Evolutionary conservation across 140 eudicot genomes (phyloP), one percentile per base, ranked within the genome.

Genomic region (Erigeron philadelphicus): DNA sequence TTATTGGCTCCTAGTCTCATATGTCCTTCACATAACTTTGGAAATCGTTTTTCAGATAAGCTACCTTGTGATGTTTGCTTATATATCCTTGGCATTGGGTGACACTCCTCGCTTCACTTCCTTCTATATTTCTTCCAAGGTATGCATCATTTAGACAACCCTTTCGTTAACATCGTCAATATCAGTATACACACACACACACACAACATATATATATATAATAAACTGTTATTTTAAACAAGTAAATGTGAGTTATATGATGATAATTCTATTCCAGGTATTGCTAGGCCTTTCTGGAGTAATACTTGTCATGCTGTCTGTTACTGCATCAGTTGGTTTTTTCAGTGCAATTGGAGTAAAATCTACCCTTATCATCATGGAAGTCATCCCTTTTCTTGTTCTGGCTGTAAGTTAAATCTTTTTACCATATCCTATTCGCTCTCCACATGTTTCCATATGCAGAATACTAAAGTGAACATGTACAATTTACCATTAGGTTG

Each of bases 11-110:
- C 11, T 64, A 15, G 31, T 66, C 7, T 31, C 77, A 31, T 57
- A 70, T 17, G 31, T 61, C 47, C 23, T 44, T 74, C 35, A 21
- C 44, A 25, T 67, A 15, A 64, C 5, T 56, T 46, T 79, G 61
- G 12, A 49, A 11, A 55, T 31, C 70, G 61, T 49, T 49, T 80
- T 81, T 76, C 95, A 94, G 99, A 84, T 94, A 81, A 94, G 99
- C 85, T 94, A 94, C 72, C 95, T 94, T 68, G 99, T 94, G 82
- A 94, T 94, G 99, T 94, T 94, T 87, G 99, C 99, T 75, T 94
- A 94, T 74, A 94, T 94, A 78, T 94, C 99, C 6, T 83, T 94
- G 85, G 87, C 99, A 43, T 79, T 94, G 69, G 97, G 99, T 1
- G 99, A 94, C 80, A 82, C 86, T 64, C 90, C 99, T 67, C 87